Evolutionary conservation across 768 basidiomycete genomes (phyloP), one percentile per base, ranked within the genome.

Genomic region (Pleurotus tuber-regium): DNA sequence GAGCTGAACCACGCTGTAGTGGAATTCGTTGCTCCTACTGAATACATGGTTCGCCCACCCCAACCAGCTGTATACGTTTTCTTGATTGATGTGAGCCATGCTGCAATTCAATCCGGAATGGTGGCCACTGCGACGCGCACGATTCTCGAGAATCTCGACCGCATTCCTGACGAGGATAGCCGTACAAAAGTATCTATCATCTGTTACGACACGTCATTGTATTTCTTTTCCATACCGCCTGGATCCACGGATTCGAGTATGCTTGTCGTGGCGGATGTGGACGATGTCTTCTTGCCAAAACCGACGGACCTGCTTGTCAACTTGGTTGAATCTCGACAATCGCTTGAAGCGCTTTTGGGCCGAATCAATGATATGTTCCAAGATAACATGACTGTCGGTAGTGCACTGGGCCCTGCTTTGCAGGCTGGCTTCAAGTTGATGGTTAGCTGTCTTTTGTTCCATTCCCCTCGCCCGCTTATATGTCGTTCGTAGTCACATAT

Each of bases 31-130:
- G 97, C 97, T 1, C 95, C 97, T 4, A 96, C 94, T 0, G 97
- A 99, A 71, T 99, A 99, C 70, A 98, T 98, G 97, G 96, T 95
- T 63, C 89, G 97, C 57, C 88, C 97, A 4, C 97, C 97, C 47
- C 97, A 98, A 67, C 93, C 97, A 4, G 92, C 95, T 14, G 92
- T 97, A 47, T 98, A 96, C 68, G 80, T 96, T 51, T 97, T 98
- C 78, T 80, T 98, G 64, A 90, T 99, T 69, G 97, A 99, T 63
- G 94, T 98, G 58, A 92, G 92, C 63, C 91, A 96, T 63, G 67
- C 84, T 31, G 95, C 96, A 25, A 80, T 99, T 38, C 89, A 93
- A 70, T 91, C 91, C 38, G 90, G 95, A 39, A 98, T 99, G 96
- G 92, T 98, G 42, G 97, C 97, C 11, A 98, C 95, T 53, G 97